These are phyloP conservation scores for Eucommia ulmoides DNA, from an alignment of 257 asterid genomes.

Conservation along the genomic window DNA sequence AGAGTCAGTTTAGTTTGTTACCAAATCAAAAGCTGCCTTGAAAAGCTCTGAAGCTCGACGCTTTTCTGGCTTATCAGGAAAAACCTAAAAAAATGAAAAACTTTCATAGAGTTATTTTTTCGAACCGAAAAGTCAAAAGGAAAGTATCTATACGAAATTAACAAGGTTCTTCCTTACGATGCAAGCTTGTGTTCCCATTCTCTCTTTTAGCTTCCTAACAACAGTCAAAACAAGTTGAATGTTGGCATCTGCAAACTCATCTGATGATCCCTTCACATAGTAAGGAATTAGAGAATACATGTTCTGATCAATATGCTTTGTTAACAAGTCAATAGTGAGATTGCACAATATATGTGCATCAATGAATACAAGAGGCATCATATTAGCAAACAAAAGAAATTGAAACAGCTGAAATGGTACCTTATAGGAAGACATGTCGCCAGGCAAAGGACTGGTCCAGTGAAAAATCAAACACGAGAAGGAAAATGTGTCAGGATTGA, in stretches of 20 bases:
- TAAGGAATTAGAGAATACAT: constrained; percentile 17
- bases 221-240: constrained; percentile 82
- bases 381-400: no score
- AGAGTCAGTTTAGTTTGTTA: constrained; percentile 16
- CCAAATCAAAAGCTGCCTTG: constrained; percentile 81
- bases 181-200: constrained; percentile 82
- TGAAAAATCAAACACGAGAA: constrained; percentile 5
- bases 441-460: constrained; percentile 70
- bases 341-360: constrained; percentile 2
- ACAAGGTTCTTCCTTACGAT: constrained; percentile 36
- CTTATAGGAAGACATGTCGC: constrained; percentile 86
- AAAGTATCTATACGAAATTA: neutral
- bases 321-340: constrained; percentile 6
- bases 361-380: neutral
- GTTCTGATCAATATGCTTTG: constrained; percentile 8
- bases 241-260: constrained; percentile 91
- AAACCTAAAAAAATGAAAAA: constrained; percentile 68
- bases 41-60: constrained; percentile 86
- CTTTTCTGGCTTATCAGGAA: constrained; percentile 91
- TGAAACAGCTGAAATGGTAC: constrained; percentile 32
- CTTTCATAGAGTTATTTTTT: no score
- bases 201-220: constrained; percentile 62
- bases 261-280: constrained; percentile 82
- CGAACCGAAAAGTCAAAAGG: no score
- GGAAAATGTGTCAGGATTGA: constrained; percentile 1